Conservation (phyloP, 805 yeast species). For the Wickerhamomyces tratensis region DNA sequence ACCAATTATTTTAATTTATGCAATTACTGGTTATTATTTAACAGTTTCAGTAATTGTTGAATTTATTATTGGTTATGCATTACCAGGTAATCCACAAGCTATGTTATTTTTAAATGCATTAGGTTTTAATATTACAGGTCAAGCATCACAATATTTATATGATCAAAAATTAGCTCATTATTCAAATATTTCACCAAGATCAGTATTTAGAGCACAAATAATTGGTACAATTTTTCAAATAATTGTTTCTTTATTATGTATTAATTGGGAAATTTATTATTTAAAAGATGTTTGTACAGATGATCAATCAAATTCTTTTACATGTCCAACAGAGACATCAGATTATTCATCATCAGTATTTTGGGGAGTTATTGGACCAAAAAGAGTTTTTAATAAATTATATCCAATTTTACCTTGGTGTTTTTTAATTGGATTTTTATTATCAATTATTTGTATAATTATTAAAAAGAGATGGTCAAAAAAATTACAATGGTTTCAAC, state of each 20-base stretch:
- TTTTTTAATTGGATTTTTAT: constrained; percentile 44
- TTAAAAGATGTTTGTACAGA: constrained; percentile 21
- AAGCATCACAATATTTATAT: constrained; percentile 48
- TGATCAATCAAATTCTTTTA: constrained; percentile 26
- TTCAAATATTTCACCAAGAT: constrained; percentile 44
- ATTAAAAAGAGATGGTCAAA: constrained; percentile 11
- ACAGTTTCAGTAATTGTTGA: constrained; percentile 44
- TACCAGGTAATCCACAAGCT: constrained; percentile 44
- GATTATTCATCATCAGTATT: constrained; percentile 29
- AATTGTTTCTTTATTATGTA: constrained; percentile 16
- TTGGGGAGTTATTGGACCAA: constrained; percentile 49
- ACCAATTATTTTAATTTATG: constrained; percentile 34
- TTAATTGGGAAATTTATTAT: constrained; percentile 23
- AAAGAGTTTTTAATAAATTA: constrained; percentile 43
- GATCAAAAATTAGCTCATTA: constrained; percentile 49
- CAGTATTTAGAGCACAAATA: constrained; percentile 37
- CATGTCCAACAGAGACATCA: constrained; percentile 28
- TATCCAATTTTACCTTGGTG: constrained; percentile 59
- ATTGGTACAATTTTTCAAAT: constrained; percentile 18
- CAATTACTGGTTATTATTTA: constrained; percentile 35
- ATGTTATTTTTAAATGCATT: constrained; percentile 38
- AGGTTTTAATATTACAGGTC: constrained; percentile 48
- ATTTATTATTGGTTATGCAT: constrained; percentile 42
- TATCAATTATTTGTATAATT: constrained; percentile 21
- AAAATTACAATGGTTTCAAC: constrained; percentile 32